phyloP scores from a whole-genome alignment of 257 asterid species.

The Petrea volubilis region DNA sequence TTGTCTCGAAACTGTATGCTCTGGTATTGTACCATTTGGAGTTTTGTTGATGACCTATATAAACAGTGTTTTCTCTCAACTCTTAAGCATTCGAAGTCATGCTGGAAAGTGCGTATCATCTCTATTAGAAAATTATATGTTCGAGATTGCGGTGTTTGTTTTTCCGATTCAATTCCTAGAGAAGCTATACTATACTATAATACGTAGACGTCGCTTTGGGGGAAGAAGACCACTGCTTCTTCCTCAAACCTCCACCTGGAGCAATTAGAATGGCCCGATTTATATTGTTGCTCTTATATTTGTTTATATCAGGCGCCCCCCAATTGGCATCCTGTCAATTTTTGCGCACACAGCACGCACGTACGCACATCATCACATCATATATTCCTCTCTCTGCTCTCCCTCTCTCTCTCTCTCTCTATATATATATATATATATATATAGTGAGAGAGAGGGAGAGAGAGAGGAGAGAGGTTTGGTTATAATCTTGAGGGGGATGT shows the following conservation, averaged over 20 bases:
- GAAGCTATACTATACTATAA: neutral
- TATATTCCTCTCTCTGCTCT: neutral
- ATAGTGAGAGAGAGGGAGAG: too few species aligned
- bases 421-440: too few species aligned
- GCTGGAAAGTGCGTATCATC: neutral
- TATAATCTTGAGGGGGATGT: neutral
- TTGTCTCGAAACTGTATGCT: neutral
- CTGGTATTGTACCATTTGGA: constrained; percentile 16
- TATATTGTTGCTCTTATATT: constrained; percentile 6
- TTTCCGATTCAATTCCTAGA: neutral
- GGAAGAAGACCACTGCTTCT: constrained; percentile 17
- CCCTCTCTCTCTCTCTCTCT: neutral
- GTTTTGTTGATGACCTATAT: neutral
- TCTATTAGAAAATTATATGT: neutral
- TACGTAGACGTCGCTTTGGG: neutral
- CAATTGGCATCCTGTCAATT: neutral
- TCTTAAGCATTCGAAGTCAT: neutral
- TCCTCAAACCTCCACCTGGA: constrained; percentile 32
- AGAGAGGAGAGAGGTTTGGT: neutral
- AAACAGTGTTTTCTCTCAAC: neutral
- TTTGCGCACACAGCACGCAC: neutral
- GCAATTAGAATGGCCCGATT: constrained; percentile 6
- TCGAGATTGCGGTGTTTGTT: too few species aligned
- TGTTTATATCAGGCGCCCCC: constrained; percentile 6
- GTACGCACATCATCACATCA: neutral